Base-by-base conservation (phyloP, 192 early-diverging fungal species). In the Paraglomus brasilianum region DNA sequence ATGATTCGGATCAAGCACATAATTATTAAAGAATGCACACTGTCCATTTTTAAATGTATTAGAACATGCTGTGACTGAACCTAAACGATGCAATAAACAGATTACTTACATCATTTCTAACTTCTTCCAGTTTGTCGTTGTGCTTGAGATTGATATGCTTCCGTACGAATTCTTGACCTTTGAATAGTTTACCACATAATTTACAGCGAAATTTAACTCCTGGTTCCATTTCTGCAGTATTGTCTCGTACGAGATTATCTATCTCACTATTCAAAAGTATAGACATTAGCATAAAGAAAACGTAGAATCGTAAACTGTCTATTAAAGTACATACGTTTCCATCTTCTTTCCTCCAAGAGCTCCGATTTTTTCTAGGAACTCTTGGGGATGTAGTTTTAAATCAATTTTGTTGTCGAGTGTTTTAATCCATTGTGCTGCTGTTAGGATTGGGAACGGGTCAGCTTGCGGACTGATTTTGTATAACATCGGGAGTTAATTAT, bases 71-170 rank as follows among this genome's bases (percentile, higher is more conserved):
- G 39, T 45, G 22, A 60, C 47, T 8, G 43, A 46, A 45, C 5
- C 5, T 5, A 1, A 21, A 22, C 43, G 36, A 30, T 30, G 30
- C 30, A 30, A 30, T n/a, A 30, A 30, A 30, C 30, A 3, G 3
- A 3, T 15, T 4, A 50, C 53, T 38, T 73, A 79, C 78, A 5
- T 96, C 92, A 45, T 79, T 76, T 69, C 82, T 81, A 21, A 89
- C 66, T 49, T 72, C 70, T 49, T 87, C 87, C 56, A 90, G 69
- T 64, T 86, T 81, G 38, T 90, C 88, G 11, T 88, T 81, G 75
- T 98, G 97, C 79, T 98, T 98, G 62, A 83, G 85, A 67, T 83
- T 73, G 71, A 98, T 91, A 71, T 98, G 97, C 78, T 98, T 98
- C 75, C 84, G 85, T 21, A 97, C 93, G 88, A 93, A 98, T 66